Evolutionary conservation across 768 basidiomycete species (phyloP).

Genomic region (Lactarius sp.): DNA sequence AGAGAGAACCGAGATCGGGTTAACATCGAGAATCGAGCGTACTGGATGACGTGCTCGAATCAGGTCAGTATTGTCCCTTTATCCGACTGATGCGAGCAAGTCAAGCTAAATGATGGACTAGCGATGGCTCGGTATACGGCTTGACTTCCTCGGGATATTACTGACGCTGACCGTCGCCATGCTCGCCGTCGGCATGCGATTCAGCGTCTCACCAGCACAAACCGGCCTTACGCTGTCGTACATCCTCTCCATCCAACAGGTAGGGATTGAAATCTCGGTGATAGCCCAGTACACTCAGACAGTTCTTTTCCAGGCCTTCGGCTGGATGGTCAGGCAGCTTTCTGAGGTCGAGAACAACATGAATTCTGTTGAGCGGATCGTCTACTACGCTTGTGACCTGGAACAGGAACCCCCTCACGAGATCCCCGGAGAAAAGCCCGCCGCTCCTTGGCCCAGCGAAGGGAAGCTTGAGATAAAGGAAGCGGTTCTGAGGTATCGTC

Average conservation of each 20-base stretch:
- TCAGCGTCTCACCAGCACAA: conserved; percentile 71
- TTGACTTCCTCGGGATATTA: conserved; percentile 76
- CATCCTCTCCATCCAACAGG: conserved; percentile 74
- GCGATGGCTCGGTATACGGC: conserved; percentile 84
- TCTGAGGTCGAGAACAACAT: conserved; percentile 92
- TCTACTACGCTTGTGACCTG: conserved; percentile 73
- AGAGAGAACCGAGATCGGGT: conserved; percentile 69
- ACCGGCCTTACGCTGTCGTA: conserved; percentile 76
- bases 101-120: conserved; percentile 62
- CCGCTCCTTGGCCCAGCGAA: conserved; percentile 64
- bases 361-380: conserved; percentile 83
- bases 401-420: conserved; percentile 80
- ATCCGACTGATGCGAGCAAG: conserved; percentile 39
- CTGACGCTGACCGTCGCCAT: conserved; percentile 77
- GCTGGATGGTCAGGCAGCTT: conserved; percentile 70
- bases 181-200: conserved; percentile 68
- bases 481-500: conserved; percentile 77
- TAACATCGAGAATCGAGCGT: conserved; percentile 85
- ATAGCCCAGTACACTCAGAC: neutral
- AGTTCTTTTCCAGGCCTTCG: conserved; percentile 44
- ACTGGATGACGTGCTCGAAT: conserved; percentile 82
- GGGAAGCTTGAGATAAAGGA: conserved; percentile 73
- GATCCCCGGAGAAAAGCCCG: conserved; percentile 53
- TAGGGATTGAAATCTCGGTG: conserved; percentile 31
- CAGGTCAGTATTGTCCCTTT: conserved; percentile 41